These are phyloP conservation scores for Corrigiola litoralis DNA, from an alignment of 179 eudicot species.

Conservation along the genomic window DNA sequence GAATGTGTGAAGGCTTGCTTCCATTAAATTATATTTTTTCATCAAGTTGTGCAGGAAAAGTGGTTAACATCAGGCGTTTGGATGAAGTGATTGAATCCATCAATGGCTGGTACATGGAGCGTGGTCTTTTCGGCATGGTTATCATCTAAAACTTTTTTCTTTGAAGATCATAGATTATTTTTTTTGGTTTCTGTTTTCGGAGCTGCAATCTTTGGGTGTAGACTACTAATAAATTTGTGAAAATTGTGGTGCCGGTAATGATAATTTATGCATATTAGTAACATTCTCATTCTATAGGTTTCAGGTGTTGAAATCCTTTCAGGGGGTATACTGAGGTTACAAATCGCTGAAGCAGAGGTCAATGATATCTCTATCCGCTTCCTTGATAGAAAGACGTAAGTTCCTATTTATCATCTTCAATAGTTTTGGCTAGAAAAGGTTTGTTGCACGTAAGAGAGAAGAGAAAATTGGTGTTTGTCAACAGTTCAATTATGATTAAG, in stretches of 20 bases:
- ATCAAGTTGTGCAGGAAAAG: constrained; percentile 95
- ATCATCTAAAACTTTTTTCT: constrained; percentile 14
- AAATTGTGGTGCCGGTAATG: too few species aligned
- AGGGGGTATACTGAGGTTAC: constrained; percentile 83
- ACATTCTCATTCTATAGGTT: constrained; percentile 41
- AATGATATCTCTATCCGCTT: constrained; percentile 85
- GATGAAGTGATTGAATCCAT: constrained; percentile 93
- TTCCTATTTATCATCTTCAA: constrained; percentile 3
- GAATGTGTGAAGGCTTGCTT: constrained; percentile 15
- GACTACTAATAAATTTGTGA: neutral
- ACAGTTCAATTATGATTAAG: neutral
- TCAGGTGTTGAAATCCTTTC: constrained; percentile 94
- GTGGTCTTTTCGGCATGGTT: constrained; percentile 99
- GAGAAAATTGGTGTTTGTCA: too few species aligned
- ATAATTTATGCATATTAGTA: constrained; percentile 3
- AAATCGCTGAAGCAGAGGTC: constrained; percentile 97
- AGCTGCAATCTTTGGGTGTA: neutral
- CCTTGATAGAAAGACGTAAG: constrained; percentile 89
- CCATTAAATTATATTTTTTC: constrained; percentile 30
- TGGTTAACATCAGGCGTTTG: constrained; percentile 80
- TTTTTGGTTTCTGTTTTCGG: neutral
- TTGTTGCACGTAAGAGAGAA: neutral
- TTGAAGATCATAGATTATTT: neutral
- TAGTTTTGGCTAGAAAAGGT: neutral
- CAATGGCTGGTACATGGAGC: constrained; percentile 97